Base-by-base conservation (phyloP, 1,284 basidiomycete species). In the Cystobasidium pallidum region DNA sequence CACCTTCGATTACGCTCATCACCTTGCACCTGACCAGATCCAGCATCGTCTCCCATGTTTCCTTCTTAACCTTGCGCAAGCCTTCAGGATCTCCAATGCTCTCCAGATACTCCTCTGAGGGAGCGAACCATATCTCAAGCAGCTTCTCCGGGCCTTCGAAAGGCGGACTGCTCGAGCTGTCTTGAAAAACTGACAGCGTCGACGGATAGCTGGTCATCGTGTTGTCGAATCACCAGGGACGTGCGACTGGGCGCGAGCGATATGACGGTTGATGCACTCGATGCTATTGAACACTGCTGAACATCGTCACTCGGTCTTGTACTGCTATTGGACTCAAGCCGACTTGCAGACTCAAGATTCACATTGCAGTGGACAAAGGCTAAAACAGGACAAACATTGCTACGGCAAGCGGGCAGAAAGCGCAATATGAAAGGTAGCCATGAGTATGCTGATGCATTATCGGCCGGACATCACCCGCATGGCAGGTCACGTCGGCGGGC, bases 11-110 rank as follows among this genome's bases (percentile, higher is more conserved):
- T 72, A 91, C 88, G 80, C 89, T 95, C 80, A 99, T 86, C 41
- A 98, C 91, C 81, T 98, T 94, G 86, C 96, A 99, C 81, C 91
- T 89, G 80, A 99, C 96, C 76, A 96, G 91, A 82, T 91, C 89
- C 73, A 99, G 88, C 94, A 99, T 97, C 74, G 91, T 89, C 83
- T 98, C 94, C 96, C 96, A 99, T 19, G 91, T 84, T 21, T 84
- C 82, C 72, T 88, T 85, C 75, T 88, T 85, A 54, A 99, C 89
- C 77, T 85, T 87, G 72, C 94, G 85, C 63, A 98, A 85, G 24
- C 95, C 95, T 43, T 74, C 78, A 77, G 79, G 80, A 13, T 77
- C 75, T 61, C 64, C 32, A 51, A 45, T 17, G 13, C 61, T 39
- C 58, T 70, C 58, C 41, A 28, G 77, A 24, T 79, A 76, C 15